Evolutionary conservation across 2,329 filamentous ascomycete genomes (phyloP).

Genomic region (Fusarium xylarioides): DNA sequence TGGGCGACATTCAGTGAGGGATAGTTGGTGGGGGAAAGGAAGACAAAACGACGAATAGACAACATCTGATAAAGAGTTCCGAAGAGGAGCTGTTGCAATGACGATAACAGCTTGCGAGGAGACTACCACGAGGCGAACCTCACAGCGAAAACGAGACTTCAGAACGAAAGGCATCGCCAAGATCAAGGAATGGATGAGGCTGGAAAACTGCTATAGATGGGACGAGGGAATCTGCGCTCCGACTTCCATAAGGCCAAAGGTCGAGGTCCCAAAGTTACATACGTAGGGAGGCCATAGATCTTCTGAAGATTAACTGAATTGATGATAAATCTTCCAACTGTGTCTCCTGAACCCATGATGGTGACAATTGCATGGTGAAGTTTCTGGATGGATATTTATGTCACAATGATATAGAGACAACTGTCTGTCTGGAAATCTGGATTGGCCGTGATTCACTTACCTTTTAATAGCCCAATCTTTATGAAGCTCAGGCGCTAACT

Average conservation of each 20-base stretch:
- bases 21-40: background rate
- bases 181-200: background rate
- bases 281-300: background rate
- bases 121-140: background rate
- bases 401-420: too few species aligned
- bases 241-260: background rate
- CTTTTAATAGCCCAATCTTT: too few species aligned
- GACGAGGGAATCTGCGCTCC: background rate
- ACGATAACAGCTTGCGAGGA: background rate
- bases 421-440: background rate
- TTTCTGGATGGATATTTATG: background rate
- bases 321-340: background rate
- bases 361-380: background rate
- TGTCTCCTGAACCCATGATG: background rate
- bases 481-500: background rate
- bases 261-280: background rate
- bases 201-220: background rate
- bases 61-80: background rate
- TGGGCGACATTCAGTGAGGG: slow-evolving; percentile 42
- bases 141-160: background rate
- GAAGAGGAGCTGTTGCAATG: background rate
- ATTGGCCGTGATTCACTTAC: background rate
- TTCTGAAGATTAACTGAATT: slow-evolving; percentile 18
- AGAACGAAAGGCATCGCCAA: background rate
- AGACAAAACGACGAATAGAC: background rate